phyloP scores from a whole-genome alignment of 176 grass and related monocot species.

The Areca catechu region DNA sequence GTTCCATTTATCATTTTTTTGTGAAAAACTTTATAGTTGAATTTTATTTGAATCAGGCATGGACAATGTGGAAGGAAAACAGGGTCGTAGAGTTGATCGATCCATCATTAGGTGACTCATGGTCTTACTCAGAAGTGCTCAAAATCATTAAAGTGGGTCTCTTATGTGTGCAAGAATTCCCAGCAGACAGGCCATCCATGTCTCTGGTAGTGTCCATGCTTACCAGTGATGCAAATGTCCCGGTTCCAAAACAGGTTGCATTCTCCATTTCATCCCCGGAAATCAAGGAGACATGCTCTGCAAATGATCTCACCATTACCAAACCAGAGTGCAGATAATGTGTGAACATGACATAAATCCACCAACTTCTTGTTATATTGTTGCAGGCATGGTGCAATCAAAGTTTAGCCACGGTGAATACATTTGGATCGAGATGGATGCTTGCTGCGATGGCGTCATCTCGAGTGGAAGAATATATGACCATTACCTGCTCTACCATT shows the following conservation, averaged over 20 bases:
- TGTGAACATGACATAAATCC: neutral
- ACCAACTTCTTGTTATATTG: no score
- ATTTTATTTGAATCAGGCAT: neutral
- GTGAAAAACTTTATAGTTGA: no score
- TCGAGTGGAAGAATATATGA: no score
- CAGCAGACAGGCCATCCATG: slow-evolving; percentile 9
- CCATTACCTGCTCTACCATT: no score
- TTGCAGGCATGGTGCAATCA: no score
- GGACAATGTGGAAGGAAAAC: slow-evolving; percentile 7
- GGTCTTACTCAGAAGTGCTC: neutral
- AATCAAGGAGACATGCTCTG: neutral
- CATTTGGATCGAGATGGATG: no score
- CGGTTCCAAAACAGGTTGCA: neutral
- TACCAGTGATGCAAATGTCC: neutral
- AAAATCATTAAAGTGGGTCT: slow-evolving; percentile 4
- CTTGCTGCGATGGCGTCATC: no score
- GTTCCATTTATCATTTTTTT: no score
- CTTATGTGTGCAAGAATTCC: slow-evolving; percentile 1
- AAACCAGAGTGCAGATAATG: neutral
- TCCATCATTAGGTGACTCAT: neutral
- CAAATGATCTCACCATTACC: neutral
- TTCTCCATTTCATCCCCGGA: neutral
- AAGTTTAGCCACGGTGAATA: no score
- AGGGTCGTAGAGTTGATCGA: slow-evolving; percentile 1
- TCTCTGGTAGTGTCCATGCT: neutral